A percentile compares a stretch with the other conserved stretches of the same genome.
Evolutionary conservation across 2,329 filamentous ascomycete genomes (phyloP).

Genomic region (Penicillium griseofulvum): DNA sequence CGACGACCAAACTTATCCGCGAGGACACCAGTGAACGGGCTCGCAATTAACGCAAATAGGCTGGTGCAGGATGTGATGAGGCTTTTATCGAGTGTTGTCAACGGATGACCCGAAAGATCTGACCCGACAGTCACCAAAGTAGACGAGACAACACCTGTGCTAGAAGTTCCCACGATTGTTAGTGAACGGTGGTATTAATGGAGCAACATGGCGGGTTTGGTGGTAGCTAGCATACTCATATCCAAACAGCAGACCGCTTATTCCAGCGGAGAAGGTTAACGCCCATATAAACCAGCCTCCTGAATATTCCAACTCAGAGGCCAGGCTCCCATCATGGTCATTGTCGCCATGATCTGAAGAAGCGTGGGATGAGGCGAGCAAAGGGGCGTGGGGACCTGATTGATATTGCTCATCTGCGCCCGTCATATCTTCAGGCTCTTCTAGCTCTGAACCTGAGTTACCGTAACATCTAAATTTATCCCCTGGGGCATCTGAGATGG

Average conservation of each 20-base stretch:
- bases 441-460: conserved; percentile 3
- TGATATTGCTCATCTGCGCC: conserved; percentile 22
- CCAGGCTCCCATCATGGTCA: conserved; percentile 6
- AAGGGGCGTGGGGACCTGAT: conserved; percentile 29
- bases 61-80: conserved; percentile 59
- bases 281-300: conserved; percentile 53
- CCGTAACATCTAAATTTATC: conserved; percentile 8
- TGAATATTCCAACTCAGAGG: conserved; percentile 18
- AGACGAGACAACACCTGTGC: conserved; percentile 61
- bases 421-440: conserved; percentile 24
- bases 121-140: conserved; percentile 57
- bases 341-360: conserved; percentile 12
- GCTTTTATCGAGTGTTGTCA: conserved; percentile 57
- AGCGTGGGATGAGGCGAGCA: conserved; percentile 25
- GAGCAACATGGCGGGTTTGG: not conserved
- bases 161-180: conserved; percentile 26
- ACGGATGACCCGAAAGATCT: conserved; percentile 50
- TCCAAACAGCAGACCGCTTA: conserved; percentile 60
- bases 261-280: conserved; percentile 56
- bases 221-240: conserved; percentile 51
- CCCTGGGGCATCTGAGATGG: not conserved
- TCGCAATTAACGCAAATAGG: conserved; percentile 56
- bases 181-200: not conserved
- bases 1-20: conserved; percentile 51
- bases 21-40: conserved; percentile 54